Conservation (phyloP, 2,329 filamentous ascomycete genomes). For the Ophiosphaerella narmari region DNA sequence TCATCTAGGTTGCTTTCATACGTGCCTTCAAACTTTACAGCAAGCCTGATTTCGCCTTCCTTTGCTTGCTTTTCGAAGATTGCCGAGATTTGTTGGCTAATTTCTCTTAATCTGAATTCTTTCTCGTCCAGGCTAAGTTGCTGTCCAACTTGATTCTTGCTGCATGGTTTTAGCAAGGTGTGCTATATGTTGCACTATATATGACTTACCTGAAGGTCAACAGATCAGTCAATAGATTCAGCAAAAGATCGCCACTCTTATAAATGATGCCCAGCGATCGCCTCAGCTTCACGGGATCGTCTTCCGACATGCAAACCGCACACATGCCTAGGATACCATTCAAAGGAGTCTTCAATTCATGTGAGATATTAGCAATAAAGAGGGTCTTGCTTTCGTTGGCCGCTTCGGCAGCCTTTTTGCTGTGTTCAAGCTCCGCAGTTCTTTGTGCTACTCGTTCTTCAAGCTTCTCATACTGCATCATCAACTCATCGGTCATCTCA, state of each 20-base stretch:
- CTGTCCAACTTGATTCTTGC: constrained; percentile 91
- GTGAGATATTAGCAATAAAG: constrained; percentile 92
- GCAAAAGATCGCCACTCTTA: constrained; percentile 80
- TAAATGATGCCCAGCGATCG: constrained; percentile 86
- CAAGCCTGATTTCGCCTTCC: constrained; percentile 75
- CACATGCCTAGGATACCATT: constrained; percentile 97
- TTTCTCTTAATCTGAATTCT: constrained; percentile 83
- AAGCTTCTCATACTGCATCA: constrained; percentile 81
- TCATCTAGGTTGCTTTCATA: constrained; percentile 46
- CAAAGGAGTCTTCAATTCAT: constrained; percentile 88
- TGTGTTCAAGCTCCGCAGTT: constrained; percentile 82
- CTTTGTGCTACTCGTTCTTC: constrained; percentile 84
- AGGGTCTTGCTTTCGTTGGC: constrained; percentile 96
- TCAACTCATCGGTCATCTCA: constrained; percentile 88
- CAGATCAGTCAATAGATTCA: constrained; percentile 86
- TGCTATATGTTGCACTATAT: background rate
- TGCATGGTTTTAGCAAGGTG: constrained; percentile 41
- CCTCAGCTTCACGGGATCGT: constrained; percentile 76
- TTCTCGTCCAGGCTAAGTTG: constrained; percentile 80
- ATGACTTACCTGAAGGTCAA: constrained; percentile 67
- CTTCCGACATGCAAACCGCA: constrained; percentile 89
- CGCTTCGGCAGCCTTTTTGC: constrained; percentile 90
- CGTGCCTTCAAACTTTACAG: constrained; percentile 70
- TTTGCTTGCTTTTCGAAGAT: constrained; percentile 91
- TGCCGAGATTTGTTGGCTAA: constrained; percentile 78